Evolutionary conservation across 257 asterid species (phyloP).

Genomic region (Pogostemon cablin): DNA sequence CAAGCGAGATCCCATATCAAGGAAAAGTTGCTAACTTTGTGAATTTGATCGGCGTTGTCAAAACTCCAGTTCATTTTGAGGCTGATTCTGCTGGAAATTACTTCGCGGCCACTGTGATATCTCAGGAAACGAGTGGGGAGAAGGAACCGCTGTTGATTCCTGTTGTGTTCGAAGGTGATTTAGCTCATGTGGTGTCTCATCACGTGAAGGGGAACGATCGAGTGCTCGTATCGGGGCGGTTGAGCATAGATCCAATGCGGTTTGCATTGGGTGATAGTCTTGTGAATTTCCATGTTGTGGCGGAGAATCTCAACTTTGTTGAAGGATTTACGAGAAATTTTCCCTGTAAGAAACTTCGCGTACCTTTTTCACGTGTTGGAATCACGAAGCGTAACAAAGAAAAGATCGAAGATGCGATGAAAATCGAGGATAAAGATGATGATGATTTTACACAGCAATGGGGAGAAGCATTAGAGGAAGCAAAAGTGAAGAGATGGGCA

Average conservation of each 20-base stretch:
- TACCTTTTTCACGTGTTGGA: slow-evolving; percentile 8
- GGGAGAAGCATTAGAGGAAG: slow-evolving; percentile 33
- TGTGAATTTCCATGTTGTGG: slow-evolving; percentile 54
- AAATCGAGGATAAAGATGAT: slow-evolving; percentile 25
- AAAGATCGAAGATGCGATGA: slow-evolving; percentile 16
- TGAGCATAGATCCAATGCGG: slow-evolving; percentile 51
- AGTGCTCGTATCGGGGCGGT: slow-evolving; percentile 63
- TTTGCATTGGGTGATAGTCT: slow-evolving; percentile 38
- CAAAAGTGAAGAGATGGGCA: slow-evolving; percentile 28
- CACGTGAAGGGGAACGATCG: slow-evolving; percentile 69
- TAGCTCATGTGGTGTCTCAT: slow-evolving; percentile 58
- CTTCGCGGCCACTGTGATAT: slow-evolving; percentile 54
- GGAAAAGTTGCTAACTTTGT: slow-evolving; percentile 67
- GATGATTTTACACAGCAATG: slow-evolving; percentile 26
- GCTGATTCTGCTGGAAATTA: slow-evolving; percentile 48
- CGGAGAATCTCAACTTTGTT: slow-evolving; percentile 62
- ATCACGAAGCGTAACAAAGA: slow-evolving; percentile 2
- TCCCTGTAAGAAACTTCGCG: slow-evolving; percentile 3
- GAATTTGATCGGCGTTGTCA: slow-evolving; percentile 64
- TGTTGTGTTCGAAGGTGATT: slow-evolving; percentile 71
- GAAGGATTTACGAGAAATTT: slow-evolving; percentile 39
- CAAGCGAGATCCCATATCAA: slow-evolving; percentile 71
- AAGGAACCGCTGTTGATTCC: slow-evolving; percentile 45
- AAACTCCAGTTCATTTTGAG: slow-evolving; percentile 51
- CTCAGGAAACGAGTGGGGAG: slow-evolving; percentile 31